Conservation (phyloP, 2,329 filamentous ascomycete genomes). For the Fusarium caatingaense region DNA sequence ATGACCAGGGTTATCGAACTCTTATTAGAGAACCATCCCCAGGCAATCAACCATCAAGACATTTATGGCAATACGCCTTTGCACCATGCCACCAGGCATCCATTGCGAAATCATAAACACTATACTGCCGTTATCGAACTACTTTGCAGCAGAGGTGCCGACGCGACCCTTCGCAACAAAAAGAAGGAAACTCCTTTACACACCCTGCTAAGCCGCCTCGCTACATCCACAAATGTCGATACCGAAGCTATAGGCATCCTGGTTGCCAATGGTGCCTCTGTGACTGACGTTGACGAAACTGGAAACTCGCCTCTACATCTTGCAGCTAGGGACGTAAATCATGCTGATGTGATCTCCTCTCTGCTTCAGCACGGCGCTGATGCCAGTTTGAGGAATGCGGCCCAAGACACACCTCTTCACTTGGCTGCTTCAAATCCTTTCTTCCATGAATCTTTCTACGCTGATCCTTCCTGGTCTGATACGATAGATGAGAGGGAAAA, state of each 20-base stretch:
- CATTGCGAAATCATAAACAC: not conserved
- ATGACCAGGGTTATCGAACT: not conserved
- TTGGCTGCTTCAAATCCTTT: not conserved
- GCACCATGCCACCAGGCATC: not conserved
- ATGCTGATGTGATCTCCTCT: accelerated
- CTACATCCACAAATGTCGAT: accelerated
- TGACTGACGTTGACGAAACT: not conserved
- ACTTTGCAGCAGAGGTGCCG: not conserved
- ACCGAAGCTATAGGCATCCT: not conserved
- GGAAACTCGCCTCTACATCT: not conserved
- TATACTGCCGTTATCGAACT: not conserved
- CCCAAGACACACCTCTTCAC: not conserved
- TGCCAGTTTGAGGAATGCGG: accelerated
- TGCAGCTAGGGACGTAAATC: not conserved
- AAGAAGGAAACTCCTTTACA: not conserved
- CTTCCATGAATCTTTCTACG: no score
- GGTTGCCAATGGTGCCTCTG: not conserved
- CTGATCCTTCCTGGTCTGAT: no score
- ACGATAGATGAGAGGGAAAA: no score
- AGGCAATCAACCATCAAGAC: not conserved
- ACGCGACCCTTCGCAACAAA: not conserved
- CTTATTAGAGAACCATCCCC: not conserved
- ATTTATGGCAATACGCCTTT: not conserved
- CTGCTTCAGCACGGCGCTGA: not conserved
- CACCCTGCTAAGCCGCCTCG: accelerated